Evolutionary conservation across 352 stramenopile species (phyloP).

Genomic region (Globisporangium parvum): DNA sequence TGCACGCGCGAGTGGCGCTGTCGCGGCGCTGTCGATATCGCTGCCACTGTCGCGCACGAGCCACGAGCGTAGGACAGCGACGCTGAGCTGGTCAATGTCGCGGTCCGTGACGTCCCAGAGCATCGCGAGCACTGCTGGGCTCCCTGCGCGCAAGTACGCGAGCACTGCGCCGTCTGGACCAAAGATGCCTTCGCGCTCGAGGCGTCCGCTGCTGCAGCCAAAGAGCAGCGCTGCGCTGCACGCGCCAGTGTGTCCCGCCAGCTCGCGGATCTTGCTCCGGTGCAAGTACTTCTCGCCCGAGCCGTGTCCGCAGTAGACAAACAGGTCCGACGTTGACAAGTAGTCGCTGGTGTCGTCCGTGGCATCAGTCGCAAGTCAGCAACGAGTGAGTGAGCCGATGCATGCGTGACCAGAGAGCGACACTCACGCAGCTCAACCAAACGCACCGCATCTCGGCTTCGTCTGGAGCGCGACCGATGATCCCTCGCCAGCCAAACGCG

Average conservation of each 20-base stretch:
- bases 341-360: slow-evolving; percentile 22
- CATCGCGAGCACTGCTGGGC: slow-evolving; percentile 95
- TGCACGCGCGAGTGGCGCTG: slow-evolving; percentile 47
- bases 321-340: slow-evolving; percentile 75
- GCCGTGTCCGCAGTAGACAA: slow-evolving; percentile 98
- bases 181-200: slow-evolving; percentile 85
- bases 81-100: slow-evolving; percentile 95
- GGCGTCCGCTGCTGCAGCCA: slow-evolving; percentile 94
- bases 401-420: background rate
- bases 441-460: slow-evolving; percentile 46
- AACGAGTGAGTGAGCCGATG: background rate
- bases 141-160: slow-evolving; percentile 91
- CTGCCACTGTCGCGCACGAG: slow-evolving; percentile 41
- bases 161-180: slow-evolving; percentile 93
- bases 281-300: slow-evolving; percentile 92
- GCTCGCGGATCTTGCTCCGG: slow-evolving; percentile 61
- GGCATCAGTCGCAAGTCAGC: background rate
- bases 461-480: slow-evolving; percentile 40
- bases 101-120: slow-evolving; percentile 99
- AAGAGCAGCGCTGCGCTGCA: slow-evolving; percentile 92
- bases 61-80: slow-evolving; percentile 54
- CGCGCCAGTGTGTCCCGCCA: slow-evolving; percentile 19
- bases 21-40: slow-evolving; percentile 14
- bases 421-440: background rate
- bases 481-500: slow-evolving; percentile 45